Evolutionary conservation across 345 rosid genomes (phyloP).

Genomic region (Adansonia digitata): DNA sequence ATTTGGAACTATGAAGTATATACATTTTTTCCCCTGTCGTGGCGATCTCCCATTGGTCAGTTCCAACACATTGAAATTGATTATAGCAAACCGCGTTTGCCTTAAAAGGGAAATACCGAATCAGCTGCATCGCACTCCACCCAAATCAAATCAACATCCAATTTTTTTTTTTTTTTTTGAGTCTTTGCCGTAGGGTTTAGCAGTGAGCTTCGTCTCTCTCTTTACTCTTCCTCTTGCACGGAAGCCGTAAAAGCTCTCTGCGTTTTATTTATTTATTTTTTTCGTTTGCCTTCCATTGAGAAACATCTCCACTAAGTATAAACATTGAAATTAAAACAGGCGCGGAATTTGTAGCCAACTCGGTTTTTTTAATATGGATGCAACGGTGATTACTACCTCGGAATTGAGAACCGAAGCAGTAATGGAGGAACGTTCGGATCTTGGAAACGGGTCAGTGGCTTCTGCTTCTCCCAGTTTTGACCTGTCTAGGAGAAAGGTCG

Average conservation of each 20-base stretch:
- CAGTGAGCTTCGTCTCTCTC: conserved; percentile 16
- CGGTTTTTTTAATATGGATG: conserved; percentile 18
- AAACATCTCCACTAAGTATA: neutral
- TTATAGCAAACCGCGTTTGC: no score
- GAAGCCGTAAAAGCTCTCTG: conserved; percentile 40
- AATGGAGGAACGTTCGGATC: conserved; percentile 15
- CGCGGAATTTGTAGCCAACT: neutral
- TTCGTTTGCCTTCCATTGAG: conserved; percentile 9
- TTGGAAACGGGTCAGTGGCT: conserved; percentile 29
- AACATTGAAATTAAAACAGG: neutral
- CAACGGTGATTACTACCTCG: conserved; percentile 12
- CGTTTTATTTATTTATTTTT: neutral
- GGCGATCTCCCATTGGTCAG: neutral
- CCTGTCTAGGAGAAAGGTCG: conserved; percentile 35
- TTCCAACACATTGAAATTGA: neutral
- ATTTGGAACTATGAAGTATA: neutral
- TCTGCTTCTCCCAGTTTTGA: conserved; percentile 19
- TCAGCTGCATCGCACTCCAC: conserved; percentile 2
- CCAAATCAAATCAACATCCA: neutral
- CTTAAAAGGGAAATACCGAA: neutral
- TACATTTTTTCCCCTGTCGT: neutral
- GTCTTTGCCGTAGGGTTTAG: conserved; percentile 53
- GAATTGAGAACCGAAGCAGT: conserved; percentile 19
- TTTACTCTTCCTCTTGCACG: conserved; percentile 24
- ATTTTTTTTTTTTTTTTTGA: no score